These are phyloP conservation scores for Teunomyces tritomae DNA, from an alignment of 805 yeast genomes.

Conservation along the genomic window DNA sequence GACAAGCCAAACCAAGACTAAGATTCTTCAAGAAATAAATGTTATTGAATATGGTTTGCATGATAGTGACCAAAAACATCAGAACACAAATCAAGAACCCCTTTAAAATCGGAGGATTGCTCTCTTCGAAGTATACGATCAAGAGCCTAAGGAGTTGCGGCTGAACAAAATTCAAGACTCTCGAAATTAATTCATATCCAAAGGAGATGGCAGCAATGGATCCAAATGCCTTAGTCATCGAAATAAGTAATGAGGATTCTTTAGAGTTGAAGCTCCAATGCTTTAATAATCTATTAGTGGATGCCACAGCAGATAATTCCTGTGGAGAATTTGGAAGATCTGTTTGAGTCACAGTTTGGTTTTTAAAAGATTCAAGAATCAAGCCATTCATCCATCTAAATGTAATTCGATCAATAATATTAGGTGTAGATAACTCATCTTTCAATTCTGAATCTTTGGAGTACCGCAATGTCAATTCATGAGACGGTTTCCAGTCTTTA, in stretches of 20 bases:
- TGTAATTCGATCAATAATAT: conserved; percentile 37
- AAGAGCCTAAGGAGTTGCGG: conserved; percentile 76
- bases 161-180: conserved; percentile 55
- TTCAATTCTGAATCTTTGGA: conserved; percentile 3
- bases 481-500: conserved; percentile 38
- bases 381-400: conserved; percentile 50
- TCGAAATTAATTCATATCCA: conserved; percentile 20
- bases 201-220: conserved; percentile 19
- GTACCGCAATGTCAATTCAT: conserved; percentile 32
- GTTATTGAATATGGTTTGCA: conserved; percentile 63
- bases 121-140: conserved; percentile 59
- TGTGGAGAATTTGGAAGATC: conserved; percentile 31
- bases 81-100: conserved; percentile 63
- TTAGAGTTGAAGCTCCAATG: conserved; percentile 14
- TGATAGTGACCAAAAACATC: conserved; percentile 60
- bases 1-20: conserved; percentile 51
- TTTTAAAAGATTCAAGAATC: conserved; percentile 36
- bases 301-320: conserved; percentile 20
- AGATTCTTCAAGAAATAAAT: conserved; percentile 58
- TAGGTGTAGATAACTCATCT: conserved; percentile 20
- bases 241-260: conserved; percentile 12
- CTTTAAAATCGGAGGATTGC: conserved; percentile 44
- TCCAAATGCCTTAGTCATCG: conserved; percentile 28
- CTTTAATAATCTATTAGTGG: conserved; percentile 15
- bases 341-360: conserved; percentile 34